Base-by-base conservation (phyloP, 1,284 basidiomycete species). In the Coniophora puteana region DNA sequence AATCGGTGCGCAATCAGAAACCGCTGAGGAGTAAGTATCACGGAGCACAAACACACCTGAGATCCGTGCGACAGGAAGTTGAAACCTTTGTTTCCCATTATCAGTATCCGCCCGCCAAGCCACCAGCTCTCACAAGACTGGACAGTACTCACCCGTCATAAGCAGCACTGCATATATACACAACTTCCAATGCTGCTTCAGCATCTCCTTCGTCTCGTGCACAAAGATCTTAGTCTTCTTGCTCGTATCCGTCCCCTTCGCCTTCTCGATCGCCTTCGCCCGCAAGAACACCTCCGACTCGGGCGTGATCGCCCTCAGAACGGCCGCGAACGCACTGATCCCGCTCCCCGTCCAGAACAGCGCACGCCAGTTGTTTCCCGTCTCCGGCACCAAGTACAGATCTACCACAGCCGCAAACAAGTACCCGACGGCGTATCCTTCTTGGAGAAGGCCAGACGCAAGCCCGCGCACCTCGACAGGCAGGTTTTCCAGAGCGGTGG, bases 41-140 rank as follows among this genome's bases (percentile, higher is more conserved):
- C 27, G 12, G 3, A 22, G 17, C 4, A 38, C 28, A n/a, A 45
- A 48, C 40, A 52, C 52, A 59, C 72, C 46, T 89, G 89, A 44
- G 86, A 89, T 12, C 89, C 89, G 63, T 93, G 91, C 4, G 87
- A 89, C 48, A 94, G 71, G 73, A 97, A 97, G 71, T 94, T 96
- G 76, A 96, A 93, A 6, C 87, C 85, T 78, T 58, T 43, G 21
- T n/a, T n/a, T n/a, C n/a, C n/a, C n/a, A n/a, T n/a, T n/a, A 14
- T 10, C 10, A 27, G 23, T 22, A 33, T 32, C 13, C 31, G 11
- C 36, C 24, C 20, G n/a, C 17, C n/a, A n/a, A n/a, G n/a, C n/a
- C n/a, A n/a, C n/a, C n/a, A 33, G 8, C 38, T 18, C 18, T 21
- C 30, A 12, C 31, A 29, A 35, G 23, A 16, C 23, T 13, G 22